Conservation (phyloP, 768 basidiomycete species). For the Lactarius psammicola region DNA sequence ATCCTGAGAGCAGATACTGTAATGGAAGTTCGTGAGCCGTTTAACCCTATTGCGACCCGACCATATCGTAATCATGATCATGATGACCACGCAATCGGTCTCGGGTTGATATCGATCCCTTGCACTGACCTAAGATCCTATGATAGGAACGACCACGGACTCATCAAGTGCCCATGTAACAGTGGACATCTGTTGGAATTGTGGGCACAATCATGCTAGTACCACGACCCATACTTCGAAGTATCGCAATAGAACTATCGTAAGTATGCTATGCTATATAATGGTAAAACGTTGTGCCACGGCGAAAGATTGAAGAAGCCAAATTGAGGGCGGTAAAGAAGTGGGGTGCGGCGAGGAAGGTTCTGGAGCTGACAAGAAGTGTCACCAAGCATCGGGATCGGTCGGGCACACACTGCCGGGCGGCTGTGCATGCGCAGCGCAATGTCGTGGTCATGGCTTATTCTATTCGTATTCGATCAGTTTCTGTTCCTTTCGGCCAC, state of each 20-base stretch:
- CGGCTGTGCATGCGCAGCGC: background rate
- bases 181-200: background rate
- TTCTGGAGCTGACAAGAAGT: constrained; percentile 1
- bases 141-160: background rate
- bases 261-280: background rate
- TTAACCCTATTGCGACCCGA: background rate
- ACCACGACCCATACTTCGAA: background rate
- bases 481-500: background rate
- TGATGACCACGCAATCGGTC: background rate
- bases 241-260: background rate
- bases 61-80: background rate
- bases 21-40: background rate
- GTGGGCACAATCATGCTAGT: background rate
- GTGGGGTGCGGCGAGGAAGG: background rate
- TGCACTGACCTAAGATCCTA: background rate
- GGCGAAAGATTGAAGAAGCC: background rate
- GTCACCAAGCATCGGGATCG: background rate
- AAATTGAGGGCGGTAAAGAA: background rate
- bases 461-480: background rate
- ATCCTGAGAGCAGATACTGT: background rate
- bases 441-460: background rate
- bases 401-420: background rate
- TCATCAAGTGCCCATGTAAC: background rate
- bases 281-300: background rate
- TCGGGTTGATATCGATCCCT: background rate